Evolutionary conservation across 1,284 basidiomycete genomes (phyloP).

Genomic region (Microbotryum lychnidis-dioicae): DNA sequence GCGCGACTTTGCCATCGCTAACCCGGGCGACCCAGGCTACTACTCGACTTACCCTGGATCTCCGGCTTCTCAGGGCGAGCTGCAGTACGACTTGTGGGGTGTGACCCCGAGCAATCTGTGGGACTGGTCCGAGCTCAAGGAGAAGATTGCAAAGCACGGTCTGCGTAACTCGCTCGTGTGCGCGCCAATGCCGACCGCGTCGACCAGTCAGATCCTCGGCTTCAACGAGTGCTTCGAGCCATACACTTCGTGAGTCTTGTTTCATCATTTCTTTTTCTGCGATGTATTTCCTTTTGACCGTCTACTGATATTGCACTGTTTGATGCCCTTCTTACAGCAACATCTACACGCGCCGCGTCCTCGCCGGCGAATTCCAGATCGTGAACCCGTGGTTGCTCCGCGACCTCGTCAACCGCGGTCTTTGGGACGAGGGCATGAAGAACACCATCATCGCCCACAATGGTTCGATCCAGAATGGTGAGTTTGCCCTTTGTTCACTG

Average conservation of each 20-base stretch:
- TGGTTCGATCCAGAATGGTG: constrained; percentile 86
- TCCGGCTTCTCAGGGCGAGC: constrained; percentile 75
- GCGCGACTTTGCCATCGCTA: constrained; percentile 18
- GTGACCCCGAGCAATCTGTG: constrained; percentile 86
- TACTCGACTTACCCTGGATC: constrained; percentile 91
- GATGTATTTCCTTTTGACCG: background rate
- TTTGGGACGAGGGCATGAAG: constrained; percentile 99
- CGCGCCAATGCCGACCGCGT: constrained; percentile 98
- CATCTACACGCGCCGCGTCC: constrained; percentile 98
- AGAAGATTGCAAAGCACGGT: constrained; percentile 76
- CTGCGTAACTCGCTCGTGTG: constrained; percentile 89
- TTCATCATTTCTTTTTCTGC: background rate
- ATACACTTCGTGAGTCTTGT: constrained; percentile 64
- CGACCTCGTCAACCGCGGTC: constrained; percentile 86
- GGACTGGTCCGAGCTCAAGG: constrained; percentile 89
- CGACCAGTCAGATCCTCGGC: constrained; percentile 95
- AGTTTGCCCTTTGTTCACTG: background rate
- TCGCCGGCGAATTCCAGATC: constrained; percentile 98
- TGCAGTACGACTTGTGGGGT: constrained; percentile 95
- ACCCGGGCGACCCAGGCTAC: constrained; percentile 56
- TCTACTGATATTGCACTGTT: background rate
- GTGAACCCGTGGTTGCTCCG: constrained; percentile 97
- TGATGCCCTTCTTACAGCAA: constrained; percentile 52
- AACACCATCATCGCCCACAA: constrained; percentile 98
- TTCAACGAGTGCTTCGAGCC: constrained; percentile 99